A percentile compares a stretch with the other conserved stretches of the same genome.
Conservation (phyloP, 2,329 filamentous ascomycete genomes). For the Lasiodiplodia theobromae region DNA sequence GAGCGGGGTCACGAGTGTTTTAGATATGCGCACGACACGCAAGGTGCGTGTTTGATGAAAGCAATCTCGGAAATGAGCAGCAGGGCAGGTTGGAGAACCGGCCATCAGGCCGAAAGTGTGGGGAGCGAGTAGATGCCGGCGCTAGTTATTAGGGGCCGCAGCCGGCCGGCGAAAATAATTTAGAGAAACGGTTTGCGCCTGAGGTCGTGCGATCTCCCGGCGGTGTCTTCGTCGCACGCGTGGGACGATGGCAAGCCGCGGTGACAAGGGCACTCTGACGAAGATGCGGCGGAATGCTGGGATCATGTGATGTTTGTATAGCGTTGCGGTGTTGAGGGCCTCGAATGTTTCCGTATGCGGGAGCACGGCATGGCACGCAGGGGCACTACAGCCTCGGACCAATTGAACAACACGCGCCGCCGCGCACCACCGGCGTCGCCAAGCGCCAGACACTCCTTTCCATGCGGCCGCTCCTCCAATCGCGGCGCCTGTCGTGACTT, state of each 20-base stretch:
- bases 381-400: background rate
- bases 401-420: conserved; percentile 14
- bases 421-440: conserved; percentile 16
- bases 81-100: background rate
- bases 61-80: conserved; percentile 26
- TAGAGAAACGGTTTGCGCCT: background rate
- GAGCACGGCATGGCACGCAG: conserved; percentile 7
- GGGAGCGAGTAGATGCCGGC: conserved; percentile 2
- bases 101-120: conserved; percentile 18
- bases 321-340: background rate
- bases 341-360: background rate
- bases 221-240: background rate
- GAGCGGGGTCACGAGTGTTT: conserved; percentile 21
- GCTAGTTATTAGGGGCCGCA: conserved; percentile 12
- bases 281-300: background rate
- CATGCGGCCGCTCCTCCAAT: conserved; percentile 2
- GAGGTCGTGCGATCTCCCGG: background rate
- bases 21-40: conserved; percentile 17
- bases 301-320: background rate
- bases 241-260: background rate
- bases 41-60: conserved; percentile 17
- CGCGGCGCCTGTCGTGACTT: background rate
- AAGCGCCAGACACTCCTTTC: conserved; percentile 16
- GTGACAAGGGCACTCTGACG: background rate
- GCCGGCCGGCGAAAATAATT: background rate